These are phyloP conservation scores for Camelina sativa DNA, from an alignment of 345 rosid species.

Conservation along the genomic window DNA sequence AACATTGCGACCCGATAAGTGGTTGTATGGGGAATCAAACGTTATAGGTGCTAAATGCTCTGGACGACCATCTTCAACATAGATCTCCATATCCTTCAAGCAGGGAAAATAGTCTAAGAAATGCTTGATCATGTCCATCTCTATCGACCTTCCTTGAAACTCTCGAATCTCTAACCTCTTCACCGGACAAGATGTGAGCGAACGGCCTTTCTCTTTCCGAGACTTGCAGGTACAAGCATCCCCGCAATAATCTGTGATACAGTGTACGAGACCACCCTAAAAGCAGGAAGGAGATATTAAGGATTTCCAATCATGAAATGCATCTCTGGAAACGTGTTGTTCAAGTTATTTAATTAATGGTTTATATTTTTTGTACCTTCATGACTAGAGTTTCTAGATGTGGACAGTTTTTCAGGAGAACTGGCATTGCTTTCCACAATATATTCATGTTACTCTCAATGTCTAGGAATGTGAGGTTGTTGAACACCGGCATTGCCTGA, in stretches of 20 bases:
- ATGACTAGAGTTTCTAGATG: not conserved
- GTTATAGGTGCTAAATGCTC: not conserved
- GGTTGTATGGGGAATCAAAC: not conserved
- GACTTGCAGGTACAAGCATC: conserved; percentile 4
- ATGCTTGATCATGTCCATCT: conserved; percentile 1
- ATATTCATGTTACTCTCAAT: not conserved
- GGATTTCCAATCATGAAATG: not conserved
- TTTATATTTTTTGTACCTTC: not conserved
- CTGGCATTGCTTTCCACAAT: conserved; percentile 22
- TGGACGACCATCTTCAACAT: not conserved
- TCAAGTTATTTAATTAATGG: not conserved
- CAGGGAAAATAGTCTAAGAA: not conserved
- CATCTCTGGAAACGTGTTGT: not conserved
- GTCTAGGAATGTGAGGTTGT: conserved; percentile 9
- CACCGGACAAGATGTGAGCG: conserved; percentile 21
- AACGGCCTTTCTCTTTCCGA: not conserved
- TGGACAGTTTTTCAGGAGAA: conserved; percentile 21
- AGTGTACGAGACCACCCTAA: conserved; percentile 13
- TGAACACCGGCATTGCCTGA: conserved; percentile 1
- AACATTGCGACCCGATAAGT: not conserved
- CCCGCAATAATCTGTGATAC: not conserved
- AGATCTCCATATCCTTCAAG: conserved; percentile 3
- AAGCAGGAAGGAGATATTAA: not conserved
- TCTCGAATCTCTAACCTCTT: conserved; percentile 15
- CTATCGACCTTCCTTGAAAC: not conserved